Percentiles rank a stretch among this genome's conserved stretches.
Evolutionary conservation across 805 yeast genomes (phyloP).

Genomic region (Wickerhamomyces bisporus): DNA sequence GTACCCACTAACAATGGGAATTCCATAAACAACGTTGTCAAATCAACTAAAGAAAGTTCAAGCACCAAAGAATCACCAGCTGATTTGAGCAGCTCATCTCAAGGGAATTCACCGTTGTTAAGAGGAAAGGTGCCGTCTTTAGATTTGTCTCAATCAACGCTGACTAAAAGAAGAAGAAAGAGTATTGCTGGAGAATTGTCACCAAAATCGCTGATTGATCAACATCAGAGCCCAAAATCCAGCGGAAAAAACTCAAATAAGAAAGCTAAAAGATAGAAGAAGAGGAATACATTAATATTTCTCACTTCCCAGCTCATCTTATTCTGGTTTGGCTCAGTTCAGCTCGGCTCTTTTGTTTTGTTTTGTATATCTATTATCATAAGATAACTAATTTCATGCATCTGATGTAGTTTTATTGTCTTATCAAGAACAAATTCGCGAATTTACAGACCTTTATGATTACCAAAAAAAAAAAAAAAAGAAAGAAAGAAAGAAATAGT

Average conservation of each 20-base stretch:
- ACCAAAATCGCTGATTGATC: constrained; percentile 15
- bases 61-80: constrained; percentile 1
- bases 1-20: background rate
- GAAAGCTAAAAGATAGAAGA: constrained; percentile 1
- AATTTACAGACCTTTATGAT: no score
- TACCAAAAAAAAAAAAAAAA: no score
- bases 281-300: no score
- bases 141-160: constrained; percentile 30
- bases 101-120: constrained; percentile 3
- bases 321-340: background rate
- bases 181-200: constrained; percentile 20
- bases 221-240: constrained; percentile 10
- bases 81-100: constrained; percentile 8
- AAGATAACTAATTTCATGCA: no score
- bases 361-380: background rate
- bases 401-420: no score
- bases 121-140: constrained; percentile 17
- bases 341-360: background rate
- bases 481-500: no score
- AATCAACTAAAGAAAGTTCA: background rate
- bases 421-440: background rate
- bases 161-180: constrained; percentile 31
- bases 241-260: background rate
- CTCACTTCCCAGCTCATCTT: no score
- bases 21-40: background rate